phyloP scores from a whole-genome alignment of 177 flowering plant genomes.

The Tripterygium wilfordii region DNA sequence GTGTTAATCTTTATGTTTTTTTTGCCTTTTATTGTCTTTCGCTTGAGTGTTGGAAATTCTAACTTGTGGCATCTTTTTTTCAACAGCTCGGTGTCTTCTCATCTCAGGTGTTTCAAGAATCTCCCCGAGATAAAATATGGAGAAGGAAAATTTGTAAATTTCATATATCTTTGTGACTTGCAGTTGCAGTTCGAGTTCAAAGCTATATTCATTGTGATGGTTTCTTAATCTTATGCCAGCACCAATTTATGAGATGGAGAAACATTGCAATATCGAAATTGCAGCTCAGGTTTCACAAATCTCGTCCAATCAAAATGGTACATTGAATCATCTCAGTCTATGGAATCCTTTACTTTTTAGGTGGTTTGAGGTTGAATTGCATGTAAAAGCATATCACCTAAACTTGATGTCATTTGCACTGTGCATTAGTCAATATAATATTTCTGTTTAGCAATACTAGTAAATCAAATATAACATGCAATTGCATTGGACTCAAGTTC shows the following conservation, averaged over 20 bases:
- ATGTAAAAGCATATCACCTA: too few species aligned
- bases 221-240: constrained; percentile 40
- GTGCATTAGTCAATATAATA: not conserved
- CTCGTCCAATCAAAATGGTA: constrained; percentile 62
- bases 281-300: constrained; percentile 78
- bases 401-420: not conserved
- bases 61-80: constrained; percentile 5
- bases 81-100: constrained; percentile 97
- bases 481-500: too few species aligned
- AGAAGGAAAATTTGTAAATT: constrained; percentile 63
- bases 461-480: too few species aligned
- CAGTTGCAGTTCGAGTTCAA: constrained; percentile 2
- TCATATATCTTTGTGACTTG: constrained; percentile 7
- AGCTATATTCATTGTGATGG: too few species aligned
- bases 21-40: not conserved
- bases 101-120: constrained; percentile 92
- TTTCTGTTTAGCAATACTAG: too few species aligned
- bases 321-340: constrained; percentile 15
- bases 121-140: constrained; percentile 67
- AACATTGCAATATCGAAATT: constrained; percentile 90
- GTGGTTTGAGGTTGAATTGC: too few species aligned
- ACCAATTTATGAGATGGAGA: constrained; percentile 73
- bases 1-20: not conserved
- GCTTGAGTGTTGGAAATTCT: not conserved
- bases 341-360: too few species aligned